Evolutionary conservation across 1,284 basidiomycete species (phyloP), one percentile per base, ranked within the genome.

Genomic region (Puccinia triticina): DNA sequence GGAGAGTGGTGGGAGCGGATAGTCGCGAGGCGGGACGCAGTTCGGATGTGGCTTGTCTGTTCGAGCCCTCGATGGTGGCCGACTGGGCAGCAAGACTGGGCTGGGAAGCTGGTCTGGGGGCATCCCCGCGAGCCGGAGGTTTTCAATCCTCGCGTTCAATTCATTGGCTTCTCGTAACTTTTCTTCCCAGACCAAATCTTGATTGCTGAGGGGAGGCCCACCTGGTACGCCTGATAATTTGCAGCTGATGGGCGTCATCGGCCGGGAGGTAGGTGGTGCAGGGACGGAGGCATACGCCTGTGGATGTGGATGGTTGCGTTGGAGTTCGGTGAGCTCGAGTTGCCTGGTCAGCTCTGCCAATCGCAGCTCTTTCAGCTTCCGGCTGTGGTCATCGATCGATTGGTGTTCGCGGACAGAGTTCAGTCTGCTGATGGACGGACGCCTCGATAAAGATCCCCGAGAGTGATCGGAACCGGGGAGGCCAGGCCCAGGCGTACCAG

Each of bases 61-160:
- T 43, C 64, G 50, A 23, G 59, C 4, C 23, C 26, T 80, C n/a
- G 53, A 61, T 26, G 48, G 10, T 7, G 78, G 78, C 7, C 64
- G 66, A 53, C 48, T 80, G n/a, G 78, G 69, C 0, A 80, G 57
- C 14, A 53, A 11, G 26, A 80, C 69, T 46, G 78, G 78, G 53
- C 78, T 80, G 57, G 78, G 78, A 32, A 80, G 78, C 32, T 61
- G 29, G 40, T 73, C 67, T 48, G 18, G 12, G 32, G 67, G 78
- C 69, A 80, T 57, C 14, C 78, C 78, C 40, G 78, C 59, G 16
- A 16, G 78, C n/a, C 78, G 34, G 32, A 80, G 55, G 4, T 32
- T n/a, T 59, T 80, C 78, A 50, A 80, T 80, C 29, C 78, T 21
- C 29, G 67, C 67, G 43, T 80, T 80, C 11, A 80, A 53, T 7